These are phyloP conservation scores for Sporothrix dimorphospora DNA, from an alignment of 2,329 filamentous ascomycete genomes.

Conservation along the genomic window DNA sequence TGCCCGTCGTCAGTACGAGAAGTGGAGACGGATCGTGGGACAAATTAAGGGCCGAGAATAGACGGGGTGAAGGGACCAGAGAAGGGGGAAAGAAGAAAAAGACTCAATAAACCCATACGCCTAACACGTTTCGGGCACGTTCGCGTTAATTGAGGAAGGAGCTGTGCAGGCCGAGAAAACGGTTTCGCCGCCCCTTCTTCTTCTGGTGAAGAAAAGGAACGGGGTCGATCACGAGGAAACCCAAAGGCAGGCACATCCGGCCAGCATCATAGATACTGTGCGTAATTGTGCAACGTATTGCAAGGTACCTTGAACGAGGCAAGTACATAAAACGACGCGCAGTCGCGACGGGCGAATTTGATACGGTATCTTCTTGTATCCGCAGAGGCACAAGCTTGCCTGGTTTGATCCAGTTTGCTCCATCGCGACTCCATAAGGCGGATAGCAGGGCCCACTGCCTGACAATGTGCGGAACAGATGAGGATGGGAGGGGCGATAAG, in stretches of 20 bases:
- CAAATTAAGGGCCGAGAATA: background rate
- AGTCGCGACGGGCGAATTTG: background rate
- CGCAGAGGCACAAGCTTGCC: background rate
- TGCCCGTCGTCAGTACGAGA: background rate
- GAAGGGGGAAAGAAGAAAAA: background rate
- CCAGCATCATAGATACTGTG: background rate
- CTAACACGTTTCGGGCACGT: constrained; percentile 12
- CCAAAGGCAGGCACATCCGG: background rate
- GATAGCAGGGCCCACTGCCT: constrained; percentile 9
- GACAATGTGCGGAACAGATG: background rate
- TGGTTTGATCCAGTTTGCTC: background rate
- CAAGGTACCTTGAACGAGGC: background rate
- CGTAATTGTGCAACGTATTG: background rate
- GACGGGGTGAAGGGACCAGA: background rate
- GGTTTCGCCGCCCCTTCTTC: background rate
- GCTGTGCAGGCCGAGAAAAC: background rate
- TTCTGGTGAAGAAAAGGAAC: background rate
- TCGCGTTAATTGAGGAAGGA: background rate
- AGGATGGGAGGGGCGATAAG: background rate
- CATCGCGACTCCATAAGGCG: constrained; percentile 16
- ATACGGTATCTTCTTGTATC: background rate
- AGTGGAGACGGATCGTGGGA: constrained; percentile 1
- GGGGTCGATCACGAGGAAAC: constrained; percentile 7
- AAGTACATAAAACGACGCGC: background rate
- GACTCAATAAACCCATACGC: constrained; percentile 2